Base-by-base conservation (phyloP, 257 asterid genomes). In the Salvia hispanica region DNA sequence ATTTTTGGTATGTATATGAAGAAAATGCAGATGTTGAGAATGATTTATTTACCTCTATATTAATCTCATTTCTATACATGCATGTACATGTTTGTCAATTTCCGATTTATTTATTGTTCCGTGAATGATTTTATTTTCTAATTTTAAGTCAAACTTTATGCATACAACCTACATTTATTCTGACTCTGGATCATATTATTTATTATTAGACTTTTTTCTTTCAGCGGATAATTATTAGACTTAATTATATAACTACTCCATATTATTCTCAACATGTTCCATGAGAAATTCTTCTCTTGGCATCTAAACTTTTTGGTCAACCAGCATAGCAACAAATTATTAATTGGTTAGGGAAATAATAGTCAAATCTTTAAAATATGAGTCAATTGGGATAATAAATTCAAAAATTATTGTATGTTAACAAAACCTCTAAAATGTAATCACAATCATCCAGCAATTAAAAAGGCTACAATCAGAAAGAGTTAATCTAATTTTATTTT, bases 21-120 rank as follows among this genome's bases (percentile, higher is more conserved):
- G 71, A 55, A 21, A 16, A 64, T 69, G 47, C 54, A 64, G 69
- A 43, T 70, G 70, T 50, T 69, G 75, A 56, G 72, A 69, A 47
- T 46, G 45, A 48, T 69, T 45, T 2, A 16, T 50, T 15, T 50
- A 5, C 9, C 51, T 25, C 31, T 25, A 4, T 4, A 36, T 4
- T 0, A 47, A n/a, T 6, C 5, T 4, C 9, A 15, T 2, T 48
- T 48, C 9, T 6, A 15, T 15, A 50, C 55, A 50, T 50, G 55
- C 55, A 50, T 15, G 55, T 18, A 50, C 55, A 50, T 50, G 55
- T 25, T 25, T 25, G 31, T 25, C 31, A 2, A 14, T 15, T 50
- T 28, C 11, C 12, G 16, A 50, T 15, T 50, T 6, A 15, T 14
- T 15, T 50, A 48, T 48, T 48, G 10, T 48, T n/a, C 2, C 21